A percentile compares a stretch with the other conserved stretches of the same genome.
Conservation (phyloP, 331 rosid species). For the Rosa hybrid region DNA sequence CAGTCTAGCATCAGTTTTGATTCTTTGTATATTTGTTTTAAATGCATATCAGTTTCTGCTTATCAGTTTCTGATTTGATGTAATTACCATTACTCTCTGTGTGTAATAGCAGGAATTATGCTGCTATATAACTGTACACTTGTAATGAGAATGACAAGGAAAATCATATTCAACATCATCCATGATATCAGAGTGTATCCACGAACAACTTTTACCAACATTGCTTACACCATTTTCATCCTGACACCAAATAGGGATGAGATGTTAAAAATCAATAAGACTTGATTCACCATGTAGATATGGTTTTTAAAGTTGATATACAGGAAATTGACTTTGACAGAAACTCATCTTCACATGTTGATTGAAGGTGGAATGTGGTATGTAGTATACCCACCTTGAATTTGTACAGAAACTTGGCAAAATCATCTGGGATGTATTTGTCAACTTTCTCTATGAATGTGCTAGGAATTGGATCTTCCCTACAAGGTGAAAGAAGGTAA, state of each 20-base stretch:
- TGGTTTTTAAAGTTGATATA: neutral
- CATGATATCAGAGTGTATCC: slow-evolving; percentile 55
- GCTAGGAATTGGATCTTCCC: slow-evolving; percentile 87
- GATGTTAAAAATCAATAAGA: slow-evolving; percentile 9
- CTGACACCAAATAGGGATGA: slow-evolving; percentile 39
- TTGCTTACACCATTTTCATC: slow-evolving; percentile 44
- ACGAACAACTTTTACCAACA: slow-evolving; percentile 60
- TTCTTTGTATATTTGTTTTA: no score
- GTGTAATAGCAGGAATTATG: no score
- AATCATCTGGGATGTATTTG: slow-evolving; percentile 77
- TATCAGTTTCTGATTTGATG: no score
- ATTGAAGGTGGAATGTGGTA: neutral
- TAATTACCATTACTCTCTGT: no score
- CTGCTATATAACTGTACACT: no score
- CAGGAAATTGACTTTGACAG: neutral
- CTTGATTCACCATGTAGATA: neutral
- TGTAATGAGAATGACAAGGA: no score
- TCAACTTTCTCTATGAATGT: slow-evolving; percentile 69
- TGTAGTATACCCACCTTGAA: slow-evolving; percentile 62
- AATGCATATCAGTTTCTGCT: no score
- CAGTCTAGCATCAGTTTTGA: no score
- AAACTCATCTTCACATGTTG: slow-evolving; percentile 6
- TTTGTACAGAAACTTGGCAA: slow-evolving; percentile 47
- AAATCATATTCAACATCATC: no score
- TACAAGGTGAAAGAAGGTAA: slow-evolving; percentile 36